phyloP scores from a whole-genome alignment of 202 grass and related monocot species.

The Eragrostis tef region DNA sequence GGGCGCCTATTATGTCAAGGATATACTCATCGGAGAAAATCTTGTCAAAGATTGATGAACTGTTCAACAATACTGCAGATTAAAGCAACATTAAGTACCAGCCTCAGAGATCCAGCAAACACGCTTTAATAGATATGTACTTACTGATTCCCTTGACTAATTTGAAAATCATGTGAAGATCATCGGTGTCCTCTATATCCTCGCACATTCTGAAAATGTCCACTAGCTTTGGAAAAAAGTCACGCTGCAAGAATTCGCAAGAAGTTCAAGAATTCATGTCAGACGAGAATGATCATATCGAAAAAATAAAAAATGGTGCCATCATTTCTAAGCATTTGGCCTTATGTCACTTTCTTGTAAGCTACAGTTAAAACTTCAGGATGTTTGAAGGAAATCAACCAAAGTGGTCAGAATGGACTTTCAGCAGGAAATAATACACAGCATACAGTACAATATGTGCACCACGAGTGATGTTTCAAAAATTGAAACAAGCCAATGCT shows the following conservation, averaged over 20 bases:
- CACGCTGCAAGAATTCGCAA: slow-evolving; percentile 60
- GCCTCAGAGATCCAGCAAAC: slow-evolving; percentile 31
- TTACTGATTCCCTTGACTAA: slow-evolving; percentile 95
- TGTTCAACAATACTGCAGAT: slow-evolving; percentile 93
- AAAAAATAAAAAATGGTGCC: slow-evolving; percentile 1
- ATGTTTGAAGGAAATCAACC: slow-evolving; percentile 14
- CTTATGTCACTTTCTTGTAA: slow-evolving; percentile 1
- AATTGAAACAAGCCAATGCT: background rate
- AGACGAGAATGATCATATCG: slow-evolving; percentile 34
- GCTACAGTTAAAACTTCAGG: slow-evolving; percentile 12
- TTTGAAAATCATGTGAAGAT: slow-evolving; percentile 95
- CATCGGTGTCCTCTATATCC: slow-evolving; percentile 90
- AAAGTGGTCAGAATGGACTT: slow-evolving; percentile 12
- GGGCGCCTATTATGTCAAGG: slow-evolving; percentile 92
- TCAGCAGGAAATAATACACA: slow-evolving; percentile 12
- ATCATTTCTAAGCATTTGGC: slow-evolving; percentile 23
- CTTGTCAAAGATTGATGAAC: slow-evolving; percentile 78
- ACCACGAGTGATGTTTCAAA: slow-evolving; percentile 4
- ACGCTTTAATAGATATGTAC: slow-evolving; percentile 50
- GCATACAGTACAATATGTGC: background rate
- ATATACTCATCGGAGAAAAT: slow-evolving; percentile 94
- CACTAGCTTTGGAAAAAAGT: slow-evolving; percentile 92
- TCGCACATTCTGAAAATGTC: slow-evolving; percentile 96
- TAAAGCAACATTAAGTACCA: slow-evolving; percentile 48
- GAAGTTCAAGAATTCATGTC: slow-evolving; percentile 38